These are phyloP conservation scores for Globisporangium nagaii DNA, from an alignment of 352 stramenopile genomes.

Conservation along the genomic window DNA sequence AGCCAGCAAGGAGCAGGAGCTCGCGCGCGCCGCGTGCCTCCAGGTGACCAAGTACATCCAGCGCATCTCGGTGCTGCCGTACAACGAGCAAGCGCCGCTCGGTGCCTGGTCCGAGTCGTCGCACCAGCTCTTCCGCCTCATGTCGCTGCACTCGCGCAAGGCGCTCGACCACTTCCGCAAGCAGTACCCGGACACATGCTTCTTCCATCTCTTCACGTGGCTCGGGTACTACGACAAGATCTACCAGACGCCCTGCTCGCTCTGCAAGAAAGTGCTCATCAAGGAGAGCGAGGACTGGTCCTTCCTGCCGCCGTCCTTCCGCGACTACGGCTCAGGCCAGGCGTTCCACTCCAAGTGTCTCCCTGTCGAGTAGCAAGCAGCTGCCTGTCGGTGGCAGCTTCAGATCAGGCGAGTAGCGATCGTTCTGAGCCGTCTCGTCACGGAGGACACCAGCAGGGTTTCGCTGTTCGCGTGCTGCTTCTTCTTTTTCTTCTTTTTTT, in stretches of 20 bases:
- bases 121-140: constrained; percentile 74
- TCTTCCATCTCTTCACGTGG: constrained; percentile 86
- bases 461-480: background rate
- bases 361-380: constrained; percentile 30
- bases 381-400: no score
- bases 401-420: background rate
- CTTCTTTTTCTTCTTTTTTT: constrained; percentile 7
- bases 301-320: constrained; percentile 80
- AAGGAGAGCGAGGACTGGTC: constrained; percentile 80
- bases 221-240: constrained; percentile 86
- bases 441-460: background rate
- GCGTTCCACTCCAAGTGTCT: constrained; percentile 84
- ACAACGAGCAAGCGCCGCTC: constrained; percentile 70
- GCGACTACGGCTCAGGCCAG: constrained; percentile 76
- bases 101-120: constrained; percentile 79
- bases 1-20: constrained; percentile 77
- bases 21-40: constrained; percentile 54
- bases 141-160: constrained; percentile 72
- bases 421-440: background rate
- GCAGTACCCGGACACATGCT: constrained; percentile 81
- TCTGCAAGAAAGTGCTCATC: constrained; percentile 81
- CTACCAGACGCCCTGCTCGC: constrained; percentile 81
- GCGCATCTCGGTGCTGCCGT: constrained; percentile 72
- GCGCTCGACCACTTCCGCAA: constrained; percentile 80
- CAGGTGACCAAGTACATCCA: constrained; percentile 87